phyloP scores from a whole-genome alignment of 2,329 filamentous ascomycete genomes.

The Colletotrichum siamense region DNA sequence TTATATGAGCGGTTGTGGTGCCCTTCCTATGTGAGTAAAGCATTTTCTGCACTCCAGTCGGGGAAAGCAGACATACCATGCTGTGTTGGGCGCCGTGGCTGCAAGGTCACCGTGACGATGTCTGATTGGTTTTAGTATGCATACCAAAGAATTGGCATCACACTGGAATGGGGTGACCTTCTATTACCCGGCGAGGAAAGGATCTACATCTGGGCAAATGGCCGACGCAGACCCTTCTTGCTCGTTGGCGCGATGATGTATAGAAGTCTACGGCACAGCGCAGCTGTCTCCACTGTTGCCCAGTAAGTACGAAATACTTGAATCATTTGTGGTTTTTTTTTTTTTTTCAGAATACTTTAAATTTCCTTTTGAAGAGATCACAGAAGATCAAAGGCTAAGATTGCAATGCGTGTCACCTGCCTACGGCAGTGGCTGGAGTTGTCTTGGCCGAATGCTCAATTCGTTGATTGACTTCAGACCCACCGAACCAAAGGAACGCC shows the following conservation, averaged over 20 bases:
- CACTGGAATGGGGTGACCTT: accelerated
- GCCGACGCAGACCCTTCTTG: neutral
- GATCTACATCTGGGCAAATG: neutral
- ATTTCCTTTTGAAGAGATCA: accelerated
- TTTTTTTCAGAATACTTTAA: too few relatives aligned
- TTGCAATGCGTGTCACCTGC: accelerated
- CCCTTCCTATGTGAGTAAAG: too few relatives aligned
- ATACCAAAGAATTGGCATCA: accelerated
- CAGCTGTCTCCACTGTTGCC: neutral
- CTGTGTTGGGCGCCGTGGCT: neutral
- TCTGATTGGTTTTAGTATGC: neutral
- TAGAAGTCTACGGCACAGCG: neutral
- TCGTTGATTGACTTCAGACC: accelerated
- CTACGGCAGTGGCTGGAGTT: accelerated
- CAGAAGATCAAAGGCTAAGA: accelerated
- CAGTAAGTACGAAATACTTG: neutral
- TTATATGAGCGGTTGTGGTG: too few relatives aligned
- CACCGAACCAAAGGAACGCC: accelerated
- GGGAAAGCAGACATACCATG: neutral
- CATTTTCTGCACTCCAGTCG: neutral
- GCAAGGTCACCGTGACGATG: neutral
- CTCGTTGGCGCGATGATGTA: neutral
- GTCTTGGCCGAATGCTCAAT: neutral
- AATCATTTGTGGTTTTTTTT: too few relatives aligned
- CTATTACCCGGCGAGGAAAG: accelerated